Conservation (phyloP, 495 filamentous ascomycete species). For the Talaromyces wortmannii region DNA sequence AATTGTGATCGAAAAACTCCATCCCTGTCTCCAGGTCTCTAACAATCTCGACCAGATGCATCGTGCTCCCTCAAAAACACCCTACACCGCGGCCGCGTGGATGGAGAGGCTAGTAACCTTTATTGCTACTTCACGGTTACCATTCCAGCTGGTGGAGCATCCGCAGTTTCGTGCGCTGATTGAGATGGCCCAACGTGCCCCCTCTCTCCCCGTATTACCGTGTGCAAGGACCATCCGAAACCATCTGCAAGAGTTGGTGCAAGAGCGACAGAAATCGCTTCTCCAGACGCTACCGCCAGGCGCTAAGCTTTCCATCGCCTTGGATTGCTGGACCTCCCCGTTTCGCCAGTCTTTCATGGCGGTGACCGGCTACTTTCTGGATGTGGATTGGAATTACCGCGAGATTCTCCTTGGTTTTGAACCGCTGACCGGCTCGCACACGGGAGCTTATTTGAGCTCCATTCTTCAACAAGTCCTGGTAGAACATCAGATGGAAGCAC, state of each 20-base stretch:
- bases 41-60: too few relatives aligned
- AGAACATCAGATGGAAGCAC: slow-evolving; percentile 1
- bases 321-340: slow-evolving; percentile 11
- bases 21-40: too few relatives aligned
- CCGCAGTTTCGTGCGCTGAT: not conserved
- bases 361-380: slow-evolving; percentile 14
- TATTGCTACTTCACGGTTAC: not conserved
- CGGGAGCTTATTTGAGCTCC: too few relatives aligned
- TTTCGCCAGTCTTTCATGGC: slow-evolving; percentile 13
- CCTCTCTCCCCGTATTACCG: not conserved
- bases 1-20: too few relatives aligned
- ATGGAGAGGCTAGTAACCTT: not conserved
- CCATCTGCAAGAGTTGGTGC: not conserved
- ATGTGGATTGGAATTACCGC: slow-evolving; percentile 11
- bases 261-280: not conserved
- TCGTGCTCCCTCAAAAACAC: too few relatives aligned
- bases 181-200: not conserved
- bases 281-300: slow-evolving; percentile 1
- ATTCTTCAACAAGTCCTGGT: too few relatives aligned
- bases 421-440: too few relatives aligned
- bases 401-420: slow-evolving; percentile 16
- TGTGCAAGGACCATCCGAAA: not conserved
- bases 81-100: too few relatives aligned
- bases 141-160: not conserved
- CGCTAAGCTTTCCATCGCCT: slow-evolving; percentile 9